phyloP scores from a whole-genome alignment of 2,329 filamentous ascomycete species.

The Fusarium nanum region DNA sequence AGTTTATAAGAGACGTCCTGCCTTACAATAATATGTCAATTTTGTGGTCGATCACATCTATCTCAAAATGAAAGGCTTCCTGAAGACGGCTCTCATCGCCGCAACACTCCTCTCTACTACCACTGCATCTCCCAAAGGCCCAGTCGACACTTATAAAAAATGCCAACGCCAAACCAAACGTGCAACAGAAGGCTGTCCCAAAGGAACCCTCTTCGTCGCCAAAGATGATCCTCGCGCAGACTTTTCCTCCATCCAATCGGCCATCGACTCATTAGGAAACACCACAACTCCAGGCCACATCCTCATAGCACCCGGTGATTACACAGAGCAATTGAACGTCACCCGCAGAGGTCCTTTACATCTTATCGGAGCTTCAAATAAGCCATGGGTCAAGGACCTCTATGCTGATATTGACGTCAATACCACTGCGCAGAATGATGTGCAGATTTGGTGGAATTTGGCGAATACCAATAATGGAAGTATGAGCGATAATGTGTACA shows the following conservation, averaged over 20 bases:
- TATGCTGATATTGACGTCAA: slow-evolving; percentile 60
- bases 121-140: slow-evolving; percentile 4
- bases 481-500: slow-evolving; percentile 70
- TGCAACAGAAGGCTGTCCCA: slow-evolving; percentile 52
- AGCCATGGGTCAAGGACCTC: slow-evolving; percentile 49
- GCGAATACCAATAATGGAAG: slow-evolving; percentile 58
- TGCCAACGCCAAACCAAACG: slow-evolving; percentile 33
- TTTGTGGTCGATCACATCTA: not conserved
- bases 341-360: slow-evolving; percentile 71
- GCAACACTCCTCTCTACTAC: not conserved
- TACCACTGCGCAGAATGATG: slow-evolving; percentile 54
- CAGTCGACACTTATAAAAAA: slow-evolving; percentile 36
- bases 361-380: slow-evolving; percentile 66
- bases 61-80: not conserved
- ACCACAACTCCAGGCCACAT: slow-evolving; percentile 53
- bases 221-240: slow-evolving; percentile 49
- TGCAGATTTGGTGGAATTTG: slow-evolving; percentile 68
- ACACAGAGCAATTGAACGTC: slow-evolving; percentile 73
- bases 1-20: not conserved
- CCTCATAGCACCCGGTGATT: slow-evolving; percentile 69
- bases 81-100: slow-evolving; percentile 2
- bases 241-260: slow-evolving; percentile 55
- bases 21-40: not conserved
- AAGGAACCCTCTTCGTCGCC: slow-evolving; percentile 57
- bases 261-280: slow-evolving; percentile 55